Base-by-base conservation (phyloP, 1,139 yeast genomes). In the Kurtzmaniella natalensis region DNA sequence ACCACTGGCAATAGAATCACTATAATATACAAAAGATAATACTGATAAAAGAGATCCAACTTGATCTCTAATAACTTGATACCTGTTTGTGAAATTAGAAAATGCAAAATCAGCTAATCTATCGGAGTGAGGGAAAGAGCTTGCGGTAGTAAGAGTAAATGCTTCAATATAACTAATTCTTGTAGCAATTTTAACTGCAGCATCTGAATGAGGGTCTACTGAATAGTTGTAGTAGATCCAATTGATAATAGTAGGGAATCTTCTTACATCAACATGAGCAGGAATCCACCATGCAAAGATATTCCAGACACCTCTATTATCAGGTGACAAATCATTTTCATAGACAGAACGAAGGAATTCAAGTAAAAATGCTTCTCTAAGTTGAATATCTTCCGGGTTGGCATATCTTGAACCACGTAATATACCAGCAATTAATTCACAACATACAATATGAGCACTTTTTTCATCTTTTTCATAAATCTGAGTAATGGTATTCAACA, bases 231-330 rank as follows among this genome's bases (percentile, higher is more conserved):
- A 56, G 10, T 86, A 57, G 19, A 66, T 61, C n/a, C 19, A 17
- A 17, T 61, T 53, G 13, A 71, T 59, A 5, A 87, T 53, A 7
- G 70, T 64, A 10, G 81, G 78, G 41, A 78, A 72, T 41, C 96
- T 69, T 50, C 95, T 71, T 34, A 72, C 50, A 55, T 86, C 95
- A 21, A 73, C 61, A 45, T 76, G 76, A 3, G 78, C 56, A 0
- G 89, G 84, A 1, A 80, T 50, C 83, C 88, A 80, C 81, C 88
- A 79, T 3, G 83, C 65, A 39, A 86, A 76, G 0, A 87, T 73
- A 32, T 70, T 70, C 97, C 98, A 92, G 33, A 85, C 78, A 14
- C 73, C 76, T 31, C 74, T 60, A 6, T 82, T 83, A 29, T 89
- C 95, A 3, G 89, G 94, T 1, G 87, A 76, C 38, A 92, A 59